Evolutionary conservation across 129 eudicot genomes (phyloP), one percentile per base, ranked within the genome.

Genomic region (Gnaphalium uliginosum): DNA sequence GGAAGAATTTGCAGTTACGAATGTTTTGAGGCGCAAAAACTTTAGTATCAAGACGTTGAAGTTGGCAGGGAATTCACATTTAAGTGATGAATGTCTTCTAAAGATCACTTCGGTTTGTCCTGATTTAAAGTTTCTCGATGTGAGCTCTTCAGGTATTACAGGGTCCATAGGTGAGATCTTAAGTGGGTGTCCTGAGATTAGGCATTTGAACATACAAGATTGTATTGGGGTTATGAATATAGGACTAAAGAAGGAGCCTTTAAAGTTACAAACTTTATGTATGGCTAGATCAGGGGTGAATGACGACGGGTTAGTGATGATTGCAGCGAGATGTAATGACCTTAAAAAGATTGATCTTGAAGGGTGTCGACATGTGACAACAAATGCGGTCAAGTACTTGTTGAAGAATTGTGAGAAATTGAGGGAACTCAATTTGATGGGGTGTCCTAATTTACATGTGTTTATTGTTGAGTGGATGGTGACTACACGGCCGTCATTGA

Each of bases 371-470:
- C 85, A 66, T 70, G 83, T 83, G 78, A 80, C 86, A 1, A 71
- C 88, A 23, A 73, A 29, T 11, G 82, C 83, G 14, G 79, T 89
- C 39, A 74, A 78, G 69, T 81, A 68, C 57, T 71, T 89, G 10
- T 79, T 89, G 60, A 69, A 18, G 58, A 81, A 56, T 15, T 89
- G 96, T 76, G 74, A 57, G 68, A 84, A 76, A 50, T 76, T 89
- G 85, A 89, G 71, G 78, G 88, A 84, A 78, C 76, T 89, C 67
- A 78, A 87, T 76, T 61, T 89, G 86, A 80, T 72, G 76, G 78
- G 74, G 30, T 89, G 96, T 69, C 75, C 66, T 64, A 71, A 81
- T 51, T 71, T 89, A 78, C 58, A 75, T 26, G 68, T 64, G 19
- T 74, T 50, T 21, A 71, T 81, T 19, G 78, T 77, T 2, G 74